A percentile compares a stretch with the other conserved stretches of the same genome.
Evolutionary conservation across 1,284 basidiomycete genomes (phyloP).

Genomic region (Austroboletus novae-zelandiae): DNA sequence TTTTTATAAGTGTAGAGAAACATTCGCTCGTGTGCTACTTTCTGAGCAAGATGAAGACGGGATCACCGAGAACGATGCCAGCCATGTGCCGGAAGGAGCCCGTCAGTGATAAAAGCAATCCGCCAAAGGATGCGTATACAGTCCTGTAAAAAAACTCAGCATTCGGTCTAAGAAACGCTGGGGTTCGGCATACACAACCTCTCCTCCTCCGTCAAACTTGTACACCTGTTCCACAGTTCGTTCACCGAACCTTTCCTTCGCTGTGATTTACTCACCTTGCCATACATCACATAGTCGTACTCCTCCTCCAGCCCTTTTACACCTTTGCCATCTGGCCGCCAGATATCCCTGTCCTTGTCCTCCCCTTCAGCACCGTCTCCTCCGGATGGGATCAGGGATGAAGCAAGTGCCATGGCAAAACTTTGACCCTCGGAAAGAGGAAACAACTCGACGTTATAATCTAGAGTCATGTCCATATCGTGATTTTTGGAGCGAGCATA

Average conservation of each 20-base stretch:
- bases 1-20: neutral
- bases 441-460: slow-evolving; percentile 90
- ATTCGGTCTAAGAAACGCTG: neutral
- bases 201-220: slow-evolving; percentile 90
- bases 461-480: slow-evolving; percentile 86
- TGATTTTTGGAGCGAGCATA: slow-evolving; percentile 84
- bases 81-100: slow-evolving; percentile 94
- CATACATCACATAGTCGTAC: slow-evolving; percentile 99
- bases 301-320: slow-evolving; percentile 89
- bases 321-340: slow-evolving; percentile 88
- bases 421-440: slow-evolving; percentile 67
- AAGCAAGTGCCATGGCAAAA: slow-evolving; percentile 85
- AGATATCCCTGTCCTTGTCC: slow-evolving; percentile 75
- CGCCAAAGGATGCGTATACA: slow-evolving; percentile 94
- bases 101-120: slow-evolving; percentile 92
- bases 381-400: slow-evolving; percentile 71
- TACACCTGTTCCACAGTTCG: slow-evolving; percentile 68
- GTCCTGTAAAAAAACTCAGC: slow-evolving; percentile 53
- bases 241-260: slow-evolving; percentile 9
- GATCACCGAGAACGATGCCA: slow-evolving; percentile 88
- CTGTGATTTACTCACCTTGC: slow-evolving; percentile 66
- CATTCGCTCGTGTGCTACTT: slow-evolving; percentile 42
- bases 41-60: slow-evolving; percentile 88
- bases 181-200: slow-evolving; percentile 65
- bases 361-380: slow-evolving; percentile 49